Evolutionary conservation across 768 basidiomycete species (phyloP).

Genomic region (Mycena polygramma): DNA sequence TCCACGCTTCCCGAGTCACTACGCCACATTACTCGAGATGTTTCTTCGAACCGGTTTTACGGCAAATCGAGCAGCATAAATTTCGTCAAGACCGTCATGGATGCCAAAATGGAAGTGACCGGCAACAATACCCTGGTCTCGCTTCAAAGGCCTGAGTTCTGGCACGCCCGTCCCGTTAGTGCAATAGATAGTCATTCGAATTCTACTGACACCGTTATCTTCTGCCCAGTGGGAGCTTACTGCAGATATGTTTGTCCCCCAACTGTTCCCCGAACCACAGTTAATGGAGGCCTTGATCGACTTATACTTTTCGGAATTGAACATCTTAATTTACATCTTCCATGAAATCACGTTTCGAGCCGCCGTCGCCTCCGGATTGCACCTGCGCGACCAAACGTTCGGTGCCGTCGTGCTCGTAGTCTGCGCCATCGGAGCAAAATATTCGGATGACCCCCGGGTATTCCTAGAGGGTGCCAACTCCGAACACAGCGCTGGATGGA

Average conservation of each 20-base stretch:
- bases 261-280: conserved; percentile 34
- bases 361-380: conserved; percentile 49
- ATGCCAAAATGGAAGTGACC: conserved; percentile 48
- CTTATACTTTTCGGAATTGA: conserved; percentile 53
- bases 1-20: conserved; percentile 16
- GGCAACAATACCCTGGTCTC: conserved; percentile 33
- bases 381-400: conserved; percentile 56
- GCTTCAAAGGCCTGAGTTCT: conserved; percentile 40
- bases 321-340: conserved; percentile 44
- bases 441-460: conserved; percentile 58
- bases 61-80: conserved; percentile 55
- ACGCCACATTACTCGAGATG: conserved; percentile 14
- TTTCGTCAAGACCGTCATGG: conserved; percentile 51
- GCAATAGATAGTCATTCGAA: not conserved
- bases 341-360: conserved; percentile 55
- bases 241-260: conserved; percentile 26
- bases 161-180: conserved; percentile 44
- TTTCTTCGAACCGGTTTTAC: conserved; percentile 41
- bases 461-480: conserved; percentile 47
- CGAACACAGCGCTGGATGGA: conserved; percentile 55
- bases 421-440: conserved; percentile 63
- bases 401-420: conserved; percentile 58
- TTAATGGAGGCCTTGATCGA: conserved; percentile 54
- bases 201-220: not conserved
- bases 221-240: conserved; percentile 29